These are phyloP conservation scores for Glycyrrhiza uralensis DNA, from an alignment of 306 rosid genomes.

Conservation along the genomic window DNA sequence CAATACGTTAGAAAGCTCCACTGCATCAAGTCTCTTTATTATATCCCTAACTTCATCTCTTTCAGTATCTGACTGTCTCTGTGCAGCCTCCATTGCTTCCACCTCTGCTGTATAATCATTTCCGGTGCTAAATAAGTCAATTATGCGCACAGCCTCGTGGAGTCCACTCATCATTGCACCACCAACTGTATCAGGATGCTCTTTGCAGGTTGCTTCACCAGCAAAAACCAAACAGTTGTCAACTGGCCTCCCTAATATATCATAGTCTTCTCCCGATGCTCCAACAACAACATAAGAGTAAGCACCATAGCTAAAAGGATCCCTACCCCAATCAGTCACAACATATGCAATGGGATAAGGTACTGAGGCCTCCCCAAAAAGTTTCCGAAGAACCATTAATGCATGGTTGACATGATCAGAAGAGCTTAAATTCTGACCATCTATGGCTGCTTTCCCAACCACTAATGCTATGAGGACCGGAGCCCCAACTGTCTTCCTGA, in stretches of 20 bases:
- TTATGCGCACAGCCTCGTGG: slow-evolving; percentile 86
- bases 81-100: slow-evolving; percentile 78
- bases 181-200: slow-evolving; percentile 98
- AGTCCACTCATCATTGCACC: slow-evolving; percentile 99
- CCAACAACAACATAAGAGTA: slow-evolving; percentile 89
- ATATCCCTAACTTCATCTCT: slow-evolving; percentile 93
- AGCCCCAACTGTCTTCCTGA: slow-evolving; percentile 87
- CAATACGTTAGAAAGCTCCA: slow-evolving; percentile 61
- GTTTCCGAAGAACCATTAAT: slow-evolving; percentile 74
- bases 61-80: slow-evolving; percentile 70
- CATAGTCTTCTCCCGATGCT: slow-evolving; percentile 94
- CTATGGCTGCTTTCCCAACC: slow-evolving; percentile 94
- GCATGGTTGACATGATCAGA: slow-evolving; percentile 80
- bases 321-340: slow-evolving; percentile 97
- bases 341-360: slow-evolving; percentile 82
- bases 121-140: slow-evolving; percentile 67
- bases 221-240: slow-evolving; percentile 87
- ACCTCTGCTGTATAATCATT: slow-evolving; percentile 84
- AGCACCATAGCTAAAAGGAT: slow-evolving; percentile 91
- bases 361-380: slow-evolving; percentile 78
- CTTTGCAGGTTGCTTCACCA: slow-evolving; percentile 98
- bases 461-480: slow-evolving; percentile 89
- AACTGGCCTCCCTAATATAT: slow-evolving; percentile 78
- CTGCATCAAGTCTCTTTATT: slow-evolving; percentile 69
- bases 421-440: slow-evolving; percentile 61